Percentiles rank a stretch among this genome's conserved stretches.
phyloP scores from a whole-genome alignment of 345 rosid genomes.

The Kernera saxatilis region DNA sequence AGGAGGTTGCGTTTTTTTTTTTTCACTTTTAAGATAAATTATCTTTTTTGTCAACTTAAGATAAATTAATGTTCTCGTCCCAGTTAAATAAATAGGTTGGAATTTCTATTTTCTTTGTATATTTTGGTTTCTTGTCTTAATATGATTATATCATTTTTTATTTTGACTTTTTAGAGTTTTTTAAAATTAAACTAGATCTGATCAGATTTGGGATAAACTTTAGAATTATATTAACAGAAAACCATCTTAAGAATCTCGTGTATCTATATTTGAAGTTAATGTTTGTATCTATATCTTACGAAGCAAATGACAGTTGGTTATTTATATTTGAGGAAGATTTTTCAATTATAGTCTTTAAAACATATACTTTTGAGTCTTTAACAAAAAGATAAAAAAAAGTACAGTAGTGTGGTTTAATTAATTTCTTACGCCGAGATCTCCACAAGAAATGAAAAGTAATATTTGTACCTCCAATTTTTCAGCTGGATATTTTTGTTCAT shows the following conservation, averaged over 20 bases:
- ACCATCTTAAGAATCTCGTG: background rate
- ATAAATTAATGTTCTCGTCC: background rate
- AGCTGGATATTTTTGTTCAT: no score
- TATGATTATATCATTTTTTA: background rate
- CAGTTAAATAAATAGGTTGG: background rate
- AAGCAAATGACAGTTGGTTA: no score
- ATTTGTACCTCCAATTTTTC: no score
- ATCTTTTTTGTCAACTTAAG: background rate
- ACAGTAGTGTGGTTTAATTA: no score
- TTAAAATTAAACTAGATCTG: background rate
- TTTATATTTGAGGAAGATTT: no score
- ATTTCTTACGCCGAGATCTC: no score
- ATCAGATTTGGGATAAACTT: background rate
- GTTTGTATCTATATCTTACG: no score
- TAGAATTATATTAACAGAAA: background rate
- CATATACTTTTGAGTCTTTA: no score
- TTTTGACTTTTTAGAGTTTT: background rate
- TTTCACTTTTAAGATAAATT: background rate
- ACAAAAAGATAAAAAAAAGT: no score
- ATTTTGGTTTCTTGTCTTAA: background rate
- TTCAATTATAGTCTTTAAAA: no score
- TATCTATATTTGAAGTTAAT: no score
- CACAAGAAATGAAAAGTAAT: no score
- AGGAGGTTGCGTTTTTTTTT: background rate
- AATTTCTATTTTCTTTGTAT: background rate